A percentile compares a stretch with the other conserved stretches of the same genome.
These are phyloP conservation scores for Pleurotus platypus DNA, from an alignment of 768 basidiomycete species.

Conservation along the genomic window DNA sequence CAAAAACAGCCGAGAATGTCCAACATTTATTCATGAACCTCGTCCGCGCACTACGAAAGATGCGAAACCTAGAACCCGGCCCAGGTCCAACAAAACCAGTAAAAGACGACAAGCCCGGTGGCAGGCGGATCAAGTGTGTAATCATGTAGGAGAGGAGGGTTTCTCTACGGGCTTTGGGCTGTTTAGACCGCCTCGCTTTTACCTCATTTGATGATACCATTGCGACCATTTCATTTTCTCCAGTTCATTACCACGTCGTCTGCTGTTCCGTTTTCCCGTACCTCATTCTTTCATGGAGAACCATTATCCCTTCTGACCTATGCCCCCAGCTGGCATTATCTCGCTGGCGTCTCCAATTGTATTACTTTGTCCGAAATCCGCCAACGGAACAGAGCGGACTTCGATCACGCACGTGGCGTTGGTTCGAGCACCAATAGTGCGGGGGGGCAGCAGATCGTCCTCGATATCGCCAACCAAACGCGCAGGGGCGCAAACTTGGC, in stretches of 20 bases:
- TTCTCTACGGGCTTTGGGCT: slow-evolving; percentile 53
- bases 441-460: too few relatives aligned
- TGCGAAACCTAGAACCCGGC: slow-evolving; percentile 52
- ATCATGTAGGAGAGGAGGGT: slow-evolving; percentile 64
- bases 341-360: not conserved
- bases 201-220: slow-evolving; percentile 85
- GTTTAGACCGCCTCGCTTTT: slow-evolving; percentile 66
- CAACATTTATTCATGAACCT: slow-evolving; percentile 86
- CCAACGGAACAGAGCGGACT: too few relatives aligned
- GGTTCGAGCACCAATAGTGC: too few relatives aligned
- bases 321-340: slow-evolving; percentile 3
- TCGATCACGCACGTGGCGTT: too few relatives aligned
- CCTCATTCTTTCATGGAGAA: slow-evolving; percentile 18
- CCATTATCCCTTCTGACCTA: slow-evolving; percentile 10
- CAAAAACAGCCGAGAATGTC: slow-evolving; percentile 91
- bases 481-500: too few relatives aligned
- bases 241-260: slow-evolving; percentile 4
- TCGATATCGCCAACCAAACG: too few relatives aligned
- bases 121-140: slow-evolving; percentile 56
- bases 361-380: slow-evolving; percentile 41
- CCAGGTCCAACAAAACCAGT: slow-evolving; percentile 35
- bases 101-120: slow-evolving; percentile 41
- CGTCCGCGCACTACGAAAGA: slow-evolving; percentile 78
- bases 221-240: slow-evolving; percentile 27
- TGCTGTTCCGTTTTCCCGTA: slow-evolving; percentile 21